These are phyloP conservation scores for Penicilliopsis zonata DNA, from an alignment of 495 filamentous ascomycete species.

Conservation along the genomic window DNA sequence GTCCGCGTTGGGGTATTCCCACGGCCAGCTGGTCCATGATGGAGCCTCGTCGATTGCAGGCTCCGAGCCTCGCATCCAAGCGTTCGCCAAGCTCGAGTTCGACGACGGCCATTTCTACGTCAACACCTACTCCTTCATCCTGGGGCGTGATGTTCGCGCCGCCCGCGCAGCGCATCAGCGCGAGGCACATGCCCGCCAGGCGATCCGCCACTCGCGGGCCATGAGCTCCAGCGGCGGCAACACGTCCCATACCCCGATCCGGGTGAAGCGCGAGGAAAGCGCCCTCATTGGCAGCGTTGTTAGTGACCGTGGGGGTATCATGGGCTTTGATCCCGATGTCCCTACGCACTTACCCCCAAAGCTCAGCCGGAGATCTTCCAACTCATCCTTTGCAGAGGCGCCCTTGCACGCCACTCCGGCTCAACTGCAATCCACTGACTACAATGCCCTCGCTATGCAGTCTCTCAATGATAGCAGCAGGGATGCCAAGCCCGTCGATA, in stretches of 20 bases:
- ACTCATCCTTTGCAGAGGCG: slow-evolving; percentile 27
- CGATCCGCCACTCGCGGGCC: slow-evolving; percentile 26
- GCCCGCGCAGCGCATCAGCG: slow-evolving; percentile 38
- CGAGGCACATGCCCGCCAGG: slow-evolving; percentile 31
- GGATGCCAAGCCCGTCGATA: slow-evolving; percentile 27
- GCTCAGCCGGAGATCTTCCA: slow-evolving; percentile 38
- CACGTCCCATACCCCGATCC: slow-evolving; percentile 32
- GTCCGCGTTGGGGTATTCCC: slow-evolving; percentile 25
- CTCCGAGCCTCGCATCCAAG: slow-evolving; percentile 41
- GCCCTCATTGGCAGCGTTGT: slow-evolving; percentile 38
- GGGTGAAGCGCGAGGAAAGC: slow-evolving; percentile 34
- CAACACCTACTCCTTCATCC: slow-evolving; percentile 51
- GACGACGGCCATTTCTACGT: slow-evolving; percentile 63
- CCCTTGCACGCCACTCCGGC: slow-evolving; percentile 32
- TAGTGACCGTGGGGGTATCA: slow-evolving; percentile 48
- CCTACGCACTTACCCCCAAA: slow-evolving; percentile 27
- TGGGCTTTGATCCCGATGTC: slow-evolving; percentile 41
- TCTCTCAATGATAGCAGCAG: slow-evolving; percentile 27
- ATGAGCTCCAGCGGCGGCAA: slow-evolving; percentile 37
- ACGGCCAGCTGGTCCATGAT: slow-evolving; percentile 14
- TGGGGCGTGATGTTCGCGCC: slow-evolving; percentile 53
- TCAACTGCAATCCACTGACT: slow-evolving; percentile 29
- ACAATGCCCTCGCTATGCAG: slow-evolving; percentile 37
- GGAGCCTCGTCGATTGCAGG: slow-evolving; percentile 24
- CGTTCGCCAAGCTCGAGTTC: slow-evolving; percentile 61